Evolutionary conservation across 2,329 filamentous ascomycete species (phyloP).

Genomic region (Tolypocladium capitatum): DNA sequence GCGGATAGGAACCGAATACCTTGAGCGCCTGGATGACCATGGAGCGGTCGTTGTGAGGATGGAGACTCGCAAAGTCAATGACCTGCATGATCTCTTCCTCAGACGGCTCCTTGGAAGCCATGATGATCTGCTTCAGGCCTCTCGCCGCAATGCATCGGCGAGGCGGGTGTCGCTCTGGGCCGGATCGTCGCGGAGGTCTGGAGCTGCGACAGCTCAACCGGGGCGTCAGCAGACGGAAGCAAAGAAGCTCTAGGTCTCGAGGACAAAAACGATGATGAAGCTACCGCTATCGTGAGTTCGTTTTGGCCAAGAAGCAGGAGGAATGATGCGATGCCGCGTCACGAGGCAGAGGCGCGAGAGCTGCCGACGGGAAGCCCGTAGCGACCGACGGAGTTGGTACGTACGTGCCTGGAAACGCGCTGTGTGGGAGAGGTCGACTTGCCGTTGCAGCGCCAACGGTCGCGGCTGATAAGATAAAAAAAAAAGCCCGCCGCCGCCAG

Average conservation of each 20-base stretch:
- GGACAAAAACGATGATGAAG: background rate
- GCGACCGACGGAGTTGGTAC: too few relatives aligned
- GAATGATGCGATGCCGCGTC: background rate
- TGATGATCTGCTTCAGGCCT: constrained; percentile 4
- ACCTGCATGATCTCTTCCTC: constrained; percentile 24
- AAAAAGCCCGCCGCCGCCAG: background rate
- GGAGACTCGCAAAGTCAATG: constrained; percentile 27
- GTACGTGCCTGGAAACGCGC: too few relatives aligned
- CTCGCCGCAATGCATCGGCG: background rate
- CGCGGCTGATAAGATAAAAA: background rate
- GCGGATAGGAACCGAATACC: constrained; percentile 12
- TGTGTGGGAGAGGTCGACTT: too few relatives aligned
- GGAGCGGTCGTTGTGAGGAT: constrained; percentile 20
- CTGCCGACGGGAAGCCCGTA: background rate
- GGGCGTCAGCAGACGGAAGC: background rate
- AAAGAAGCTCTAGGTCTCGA: background rate
- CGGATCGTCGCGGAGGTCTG: background rate
- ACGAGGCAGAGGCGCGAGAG: background rate
- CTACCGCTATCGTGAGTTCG: background rate
- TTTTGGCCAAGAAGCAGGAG: background rate
- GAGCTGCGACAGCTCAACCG: background rate
- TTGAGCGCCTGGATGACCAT: constrained; percentile 29
- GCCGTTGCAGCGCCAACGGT: background rate
- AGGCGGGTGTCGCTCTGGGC: background rate
- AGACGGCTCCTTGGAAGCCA: constrained; percentile 22